Evolutionary conservation across 2,329 filamentous ascomycete species (phyloP).

Genomic region (Botryotinia globosa): DNA sequence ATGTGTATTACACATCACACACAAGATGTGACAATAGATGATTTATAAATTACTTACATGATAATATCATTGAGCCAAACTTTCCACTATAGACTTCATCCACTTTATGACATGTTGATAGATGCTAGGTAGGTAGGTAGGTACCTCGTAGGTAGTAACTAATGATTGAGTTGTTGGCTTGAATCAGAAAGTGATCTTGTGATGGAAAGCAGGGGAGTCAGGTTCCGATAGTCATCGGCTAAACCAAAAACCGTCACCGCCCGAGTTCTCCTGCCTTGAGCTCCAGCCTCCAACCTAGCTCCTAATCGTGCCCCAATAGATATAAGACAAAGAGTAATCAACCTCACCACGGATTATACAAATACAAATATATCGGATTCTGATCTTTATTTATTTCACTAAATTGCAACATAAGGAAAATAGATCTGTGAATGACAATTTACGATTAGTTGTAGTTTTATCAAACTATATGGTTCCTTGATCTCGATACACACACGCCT

Average conservation of each 20-base stretch:
- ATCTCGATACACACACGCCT: constrained; percentile 6
- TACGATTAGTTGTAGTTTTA: background rate
- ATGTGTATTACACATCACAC: background rate
- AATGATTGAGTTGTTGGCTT: background rate
- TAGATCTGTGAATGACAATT: background rate
- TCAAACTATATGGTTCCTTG: background rate
- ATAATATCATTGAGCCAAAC: background rate
- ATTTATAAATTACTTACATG: background rate
- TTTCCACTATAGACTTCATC: background rate
- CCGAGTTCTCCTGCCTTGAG: background rate
- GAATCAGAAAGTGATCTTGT: background rate
- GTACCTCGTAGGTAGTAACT: background rate
- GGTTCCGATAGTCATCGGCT: background rate
- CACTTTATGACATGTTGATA: background rate
- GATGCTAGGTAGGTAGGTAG: background rate
- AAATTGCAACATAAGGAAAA: background rate
- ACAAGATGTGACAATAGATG: background rate
- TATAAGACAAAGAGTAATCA: constrained; percentile 10
- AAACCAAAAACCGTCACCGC: constrained; percentile 5
- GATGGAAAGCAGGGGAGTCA: background rate
- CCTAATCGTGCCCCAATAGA: constrained; percentile 9
- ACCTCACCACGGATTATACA: background rate
- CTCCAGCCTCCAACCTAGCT: constrained; percentile 1
- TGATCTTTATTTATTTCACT: background rate
- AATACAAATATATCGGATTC: background rate